These are phyloP conservation scores for Anisodus tanguticus DNA, from an alignment of 257 asterid species.

Conservation along the genomic window DNA sequence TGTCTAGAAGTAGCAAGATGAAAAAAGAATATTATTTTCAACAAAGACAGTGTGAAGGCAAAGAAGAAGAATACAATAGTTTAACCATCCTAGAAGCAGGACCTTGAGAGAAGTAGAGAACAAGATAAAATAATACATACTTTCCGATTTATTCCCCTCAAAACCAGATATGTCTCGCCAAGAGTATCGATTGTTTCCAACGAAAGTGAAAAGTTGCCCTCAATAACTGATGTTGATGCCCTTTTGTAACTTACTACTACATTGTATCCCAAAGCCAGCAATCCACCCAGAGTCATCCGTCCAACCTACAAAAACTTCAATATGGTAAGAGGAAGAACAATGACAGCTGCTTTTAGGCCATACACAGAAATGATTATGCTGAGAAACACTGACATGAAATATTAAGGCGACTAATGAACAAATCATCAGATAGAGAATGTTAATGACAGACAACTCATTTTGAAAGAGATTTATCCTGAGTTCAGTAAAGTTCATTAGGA, in stretches of 20 bases:
- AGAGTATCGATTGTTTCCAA: conserved; percentile 91
- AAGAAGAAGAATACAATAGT: conserved; percentile 26
- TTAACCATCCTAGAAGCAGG: conserved; percentile 20
- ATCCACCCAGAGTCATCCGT: conserved; percentile 95
- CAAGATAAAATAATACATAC: conserved; percentile 48
- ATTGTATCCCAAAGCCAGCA: conserved; percentile 86
- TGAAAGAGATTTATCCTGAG: not conserved
- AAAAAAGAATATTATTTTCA: not conserved
- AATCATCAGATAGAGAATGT: not conserved
- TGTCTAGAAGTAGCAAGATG: not conserved
- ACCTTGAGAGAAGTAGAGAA: conserved; percentile 2
- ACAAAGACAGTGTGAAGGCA: not conserved
- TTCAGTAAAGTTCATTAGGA: conserved; percentile 11
- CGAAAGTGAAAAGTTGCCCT: conserved; percentile 82
- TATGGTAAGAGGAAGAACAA: conserved; percentile 11
- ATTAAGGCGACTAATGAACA: not conserved
- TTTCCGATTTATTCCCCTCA: conserved; percentile 88
- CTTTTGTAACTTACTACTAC: conserved; percentile 98
- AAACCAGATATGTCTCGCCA: conserved; percentile 89
- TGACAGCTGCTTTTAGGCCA: not conserved
- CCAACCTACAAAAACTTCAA: conserved; percentile 66
- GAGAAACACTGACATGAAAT: not conserved
- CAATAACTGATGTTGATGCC: conserved; percentile 73
- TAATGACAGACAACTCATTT: conserved; percentile 4
- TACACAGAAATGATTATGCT: not conserved